Conservation (phyloP, 495 filamentous ascomycete species). For the Rhypophila decipiens region DNA sequence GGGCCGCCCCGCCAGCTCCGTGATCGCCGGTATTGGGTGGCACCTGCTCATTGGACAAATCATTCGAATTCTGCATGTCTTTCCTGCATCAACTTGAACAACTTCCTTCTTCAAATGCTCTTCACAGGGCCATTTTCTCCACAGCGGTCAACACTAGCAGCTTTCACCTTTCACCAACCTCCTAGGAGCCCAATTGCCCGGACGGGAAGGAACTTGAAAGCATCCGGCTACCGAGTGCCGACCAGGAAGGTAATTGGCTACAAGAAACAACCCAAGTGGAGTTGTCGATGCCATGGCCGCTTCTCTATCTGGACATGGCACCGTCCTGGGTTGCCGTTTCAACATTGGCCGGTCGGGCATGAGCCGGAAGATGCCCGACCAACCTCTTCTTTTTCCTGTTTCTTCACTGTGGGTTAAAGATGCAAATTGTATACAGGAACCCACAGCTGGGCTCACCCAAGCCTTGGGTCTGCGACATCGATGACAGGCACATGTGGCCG, state of each 20-base stretch:
- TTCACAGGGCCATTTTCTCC: neutral
- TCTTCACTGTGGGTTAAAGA: neutral
- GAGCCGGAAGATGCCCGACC: neutral
- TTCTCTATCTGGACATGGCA: neutral
- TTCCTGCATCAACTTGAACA: no score
- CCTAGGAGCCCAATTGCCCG: neutral
- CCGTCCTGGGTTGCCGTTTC: neutral
- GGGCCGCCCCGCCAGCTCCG: no score
- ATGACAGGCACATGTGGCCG: neutral
- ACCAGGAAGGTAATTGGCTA: neutral
- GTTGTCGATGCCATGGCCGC: no score
- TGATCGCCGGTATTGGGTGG: neutral
- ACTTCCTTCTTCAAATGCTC: neutral
- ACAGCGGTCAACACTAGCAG: neutral
- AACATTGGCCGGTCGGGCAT: neutral
- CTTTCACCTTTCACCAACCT: neutral
- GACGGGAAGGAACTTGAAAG: neutral
- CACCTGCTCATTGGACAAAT: neutral
- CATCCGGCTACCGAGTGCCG: no score
- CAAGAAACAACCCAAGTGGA: neutral
- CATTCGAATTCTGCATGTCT: no score
- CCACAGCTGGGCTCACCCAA: neutral
- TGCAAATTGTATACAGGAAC: neutral
- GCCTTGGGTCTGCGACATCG: neutral
- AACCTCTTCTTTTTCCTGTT: neutral